Percentiles rank a stretch among this genome's conserved stretches.
phyloP scores from a whole-genome alignment of 106 monocot species.

The Platanthera zijinensis region DNA sequence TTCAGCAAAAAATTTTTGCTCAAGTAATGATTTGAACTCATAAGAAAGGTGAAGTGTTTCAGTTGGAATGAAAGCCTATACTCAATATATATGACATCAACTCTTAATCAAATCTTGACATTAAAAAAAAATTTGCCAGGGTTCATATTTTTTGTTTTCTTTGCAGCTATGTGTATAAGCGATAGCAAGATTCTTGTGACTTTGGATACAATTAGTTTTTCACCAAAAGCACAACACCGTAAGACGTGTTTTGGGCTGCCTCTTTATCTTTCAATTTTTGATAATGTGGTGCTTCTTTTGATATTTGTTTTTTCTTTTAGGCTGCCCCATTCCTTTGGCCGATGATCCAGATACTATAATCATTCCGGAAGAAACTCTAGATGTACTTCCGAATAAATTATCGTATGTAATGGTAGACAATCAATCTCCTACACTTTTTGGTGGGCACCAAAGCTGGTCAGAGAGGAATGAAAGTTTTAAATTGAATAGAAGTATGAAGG shows the following conservation, averaged over 20 bases:
- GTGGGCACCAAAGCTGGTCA: slow-evolving; percentile 86
- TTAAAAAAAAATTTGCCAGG: background rate
- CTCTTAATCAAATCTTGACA: background rate
- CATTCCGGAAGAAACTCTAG: slow-evolving; percentile 66
- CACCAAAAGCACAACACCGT: slow-evolving; percentile 62
- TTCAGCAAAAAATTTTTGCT: background rate
- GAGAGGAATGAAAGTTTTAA: slow-evolving; percentile 87
- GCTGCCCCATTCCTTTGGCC: slow-evolving; percentile 72
- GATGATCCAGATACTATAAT: slow-evolving; percentile 68
- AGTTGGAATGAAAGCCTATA: background rate
- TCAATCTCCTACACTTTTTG: slow-evolving; percentile 52
- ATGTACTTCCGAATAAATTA: slow-evolving; percentile 42
- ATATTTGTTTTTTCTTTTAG: slow-evolving; percentile 24
- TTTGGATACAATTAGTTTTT: slow-evolving; percentile 44
- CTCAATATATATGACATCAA: background rate
- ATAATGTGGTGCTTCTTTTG: background rate
- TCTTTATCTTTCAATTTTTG: slow-evolving; percentile 5
- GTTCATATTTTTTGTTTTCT: background rate
- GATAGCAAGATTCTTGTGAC: slow-evolving; percentile 59
- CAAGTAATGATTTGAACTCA: background rate
- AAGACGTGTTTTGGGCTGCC: slow-evolving; percentile 9
- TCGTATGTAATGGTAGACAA: slow-evolving; percentile 55
- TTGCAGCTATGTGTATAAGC: slow-evolving; percentile 59
- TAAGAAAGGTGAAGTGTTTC: background rate
- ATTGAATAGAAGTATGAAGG: slow-evolving; percentile 86